Percentiles rank a stretch among this genome's conserved stretches.
phyloP scores from a whole-genome alignment of 768 basidiomycete genomes.

The Scleroderma bovista region DNA sequence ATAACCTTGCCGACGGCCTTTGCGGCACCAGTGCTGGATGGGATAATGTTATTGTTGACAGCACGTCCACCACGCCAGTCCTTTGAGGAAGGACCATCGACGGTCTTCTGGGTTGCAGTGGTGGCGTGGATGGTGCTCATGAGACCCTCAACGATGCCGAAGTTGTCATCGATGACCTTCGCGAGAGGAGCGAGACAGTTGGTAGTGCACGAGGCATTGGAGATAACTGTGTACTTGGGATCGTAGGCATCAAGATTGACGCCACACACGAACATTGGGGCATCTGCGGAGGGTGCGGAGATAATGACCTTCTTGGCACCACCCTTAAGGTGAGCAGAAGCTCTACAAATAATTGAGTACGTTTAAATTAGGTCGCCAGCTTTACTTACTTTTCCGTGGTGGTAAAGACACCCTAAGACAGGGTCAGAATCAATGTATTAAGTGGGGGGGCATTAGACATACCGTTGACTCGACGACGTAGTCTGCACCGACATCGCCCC shows the following conservation, averaged over 20 bases:
- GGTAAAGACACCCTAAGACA: slow-evolving; percentile 85
- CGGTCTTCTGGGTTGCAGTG: slow-evolving; percentile 93
- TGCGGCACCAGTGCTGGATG: slow-evolving; percentile 97
- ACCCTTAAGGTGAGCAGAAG: slow-evolving; percentile 89
- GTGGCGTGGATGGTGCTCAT: slow-evolving; percentile 99
- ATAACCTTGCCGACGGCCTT: slow-evolving; percentile 99
- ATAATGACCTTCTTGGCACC: slow-evolving; percentile 99
- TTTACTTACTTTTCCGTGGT: slow-evolving; percentile 73
- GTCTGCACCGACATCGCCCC: slow-evolving; percentile 76
- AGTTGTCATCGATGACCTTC: slow-evolving; percentile 97
- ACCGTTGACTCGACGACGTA: slow-evolving; percentile 97
- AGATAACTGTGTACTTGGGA: slow-evolving; percentile 86
- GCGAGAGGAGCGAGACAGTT: slow-evolving; percentile 99
- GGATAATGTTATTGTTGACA: slow-evolving; percentile 98
- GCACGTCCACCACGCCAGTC: slow-evolving; percentile 98
- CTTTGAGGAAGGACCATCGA: slow-evolving; percentile 91
- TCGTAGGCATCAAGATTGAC: slow-evolving; percentile 95
- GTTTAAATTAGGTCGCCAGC: slow-evolving; percentile 2
- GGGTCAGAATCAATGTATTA: slow-evolving; percentile 3
- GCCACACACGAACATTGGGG: slow-evolving; percentile 91
- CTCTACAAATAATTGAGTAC: slow-evolving; percentile 39
- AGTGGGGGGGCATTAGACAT: slow-evolving; percentile 19
- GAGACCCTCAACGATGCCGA: slow-evolving; percentile 92
- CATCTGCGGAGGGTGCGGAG: slow-evolving; percentile 96
- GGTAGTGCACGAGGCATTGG: slow-evolving; percentile 99